Base-by-base conservation (phyloP, 2,329 filamentous ascomycete genomes). In the Biscogniauxia mediterranea region DNA sequence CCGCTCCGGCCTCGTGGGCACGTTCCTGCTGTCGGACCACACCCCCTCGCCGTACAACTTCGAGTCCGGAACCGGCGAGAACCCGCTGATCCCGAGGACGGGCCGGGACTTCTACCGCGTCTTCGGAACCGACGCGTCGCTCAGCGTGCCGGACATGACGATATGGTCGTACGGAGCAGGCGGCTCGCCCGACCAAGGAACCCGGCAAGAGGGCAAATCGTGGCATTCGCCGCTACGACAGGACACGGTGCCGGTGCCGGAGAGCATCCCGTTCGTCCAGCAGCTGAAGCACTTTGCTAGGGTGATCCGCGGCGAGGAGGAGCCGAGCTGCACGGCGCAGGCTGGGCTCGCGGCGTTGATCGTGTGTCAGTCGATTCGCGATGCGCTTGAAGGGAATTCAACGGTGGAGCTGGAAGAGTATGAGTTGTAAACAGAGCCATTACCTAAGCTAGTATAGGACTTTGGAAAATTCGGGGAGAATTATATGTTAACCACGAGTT, bases 21-120 rank as follows among this genome's bases (percentile, higher is more conserved):
- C 82, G 0, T 87, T 87, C 65, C 60, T 88, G 2, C 68, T 86
- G 2, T 81, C 78, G 11, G 85, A 88, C 68, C 77, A 78, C 7
- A 76, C 78, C 0, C 78, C 82, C 0, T 81, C 79, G 0, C 80
- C 82, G 1, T 79, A 85, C 68, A 83, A 77, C 60, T 87, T 86
- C 55, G 85, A 87, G 68, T 72, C 77, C 1, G 84, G 82, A 0
- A 86, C 85, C 0, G 84, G 84, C 1, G 85, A 87, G 71, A 87
- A 86, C 61, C 82, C 84, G 0, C 69, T 76, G 0, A 81, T 87
- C 55, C 79, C 83, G 0, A 70, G 71, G 7, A 70, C 74, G 1
- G 73, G 69, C 0, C 72, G 72, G 61, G 79, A 78, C 63, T 80
- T 84, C 55, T 86, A 85, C 61, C 77, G 83, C 0, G 79, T 87